Conservation (phyloP, 2,329 filamentous ascomycete species). For the Pyricularia grisea region DNA sequence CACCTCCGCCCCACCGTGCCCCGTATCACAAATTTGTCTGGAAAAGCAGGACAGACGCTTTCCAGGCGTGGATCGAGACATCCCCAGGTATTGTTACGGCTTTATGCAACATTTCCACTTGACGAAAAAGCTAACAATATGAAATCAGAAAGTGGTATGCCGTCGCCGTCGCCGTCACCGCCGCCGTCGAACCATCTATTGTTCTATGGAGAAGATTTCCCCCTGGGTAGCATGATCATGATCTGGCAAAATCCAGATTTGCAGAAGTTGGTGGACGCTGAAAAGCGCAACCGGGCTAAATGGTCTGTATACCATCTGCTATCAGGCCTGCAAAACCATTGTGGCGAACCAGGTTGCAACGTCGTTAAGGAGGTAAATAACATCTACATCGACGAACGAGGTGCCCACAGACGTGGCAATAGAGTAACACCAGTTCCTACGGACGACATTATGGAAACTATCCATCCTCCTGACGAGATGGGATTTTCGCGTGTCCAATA, state of each 20-base stretch:
- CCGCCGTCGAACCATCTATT: neutral
- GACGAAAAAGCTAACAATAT: neutral
- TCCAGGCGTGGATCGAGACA: neutral
- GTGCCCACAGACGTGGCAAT: neutral
- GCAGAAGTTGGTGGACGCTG: neutral
- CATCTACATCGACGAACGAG: neutral
- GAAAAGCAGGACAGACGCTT: neutral
- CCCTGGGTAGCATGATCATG: neutral
- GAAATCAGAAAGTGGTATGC: neutral
- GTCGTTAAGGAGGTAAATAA: neutral
- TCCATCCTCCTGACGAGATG: neutral
- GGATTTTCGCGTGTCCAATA: constrained; percentile 2
- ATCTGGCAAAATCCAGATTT: neutral
- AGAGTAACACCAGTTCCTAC: neutral
- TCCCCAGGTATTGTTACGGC: neutral
- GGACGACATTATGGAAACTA: neutral
- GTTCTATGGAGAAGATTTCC: neutral
- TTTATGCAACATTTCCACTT: neutral
- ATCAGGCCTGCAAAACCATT: neutral
- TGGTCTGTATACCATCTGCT: neutral
- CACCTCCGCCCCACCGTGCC: neutral
- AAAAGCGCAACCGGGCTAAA: neutral
- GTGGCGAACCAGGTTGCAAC: neutral
- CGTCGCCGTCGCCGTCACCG: neutral
- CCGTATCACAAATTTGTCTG: neutral